Percentiles rank a stretch among this genome's conserved stretches.
Conservation (phyloP, 345 rosid genomes). For the Rhodamnia argentea region DNA sequence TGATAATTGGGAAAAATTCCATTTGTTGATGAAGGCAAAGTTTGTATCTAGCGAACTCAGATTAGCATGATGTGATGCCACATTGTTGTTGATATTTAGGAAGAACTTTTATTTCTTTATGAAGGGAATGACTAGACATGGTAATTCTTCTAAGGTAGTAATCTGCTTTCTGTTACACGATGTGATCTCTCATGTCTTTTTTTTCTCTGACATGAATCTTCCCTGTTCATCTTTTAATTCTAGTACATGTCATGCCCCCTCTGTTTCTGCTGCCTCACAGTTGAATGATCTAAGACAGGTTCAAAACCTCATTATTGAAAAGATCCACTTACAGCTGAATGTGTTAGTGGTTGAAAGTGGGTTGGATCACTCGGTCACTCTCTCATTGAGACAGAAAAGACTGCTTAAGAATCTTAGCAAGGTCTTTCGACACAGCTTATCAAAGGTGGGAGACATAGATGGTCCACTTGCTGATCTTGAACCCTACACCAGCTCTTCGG, state of each 20-base stretch:
- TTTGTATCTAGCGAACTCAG: neutral
- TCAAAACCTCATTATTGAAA: conserved; percentile 10
- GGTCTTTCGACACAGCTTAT: conserved; percentile 11
- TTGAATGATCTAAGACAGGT: conserved; percentile 1
- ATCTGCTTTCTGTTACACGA: neutral
- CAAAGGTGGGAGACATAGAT: conserved; percentile 35
- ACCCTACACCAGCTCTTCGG: conserved; percentile 16
- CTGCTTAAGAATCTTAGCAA: conserved; percentile 17
- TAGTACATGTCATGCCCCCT: neutral
- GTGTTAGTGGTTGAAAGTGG: conserved; percentile 15
- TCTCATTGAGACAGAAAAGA: conserved; percentile 21
- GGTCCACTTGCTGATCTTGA: conserved; percentile 37
- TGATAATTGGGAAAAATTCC: neutral
- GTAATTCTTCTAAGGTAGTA: neutral
- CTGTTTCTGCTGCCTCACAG: conserved; percentile 1
- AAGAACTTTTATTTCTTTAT: neutral
- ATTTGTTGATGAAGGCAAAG: neutral
- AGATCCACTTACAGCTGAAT: conserved; percentile 17
- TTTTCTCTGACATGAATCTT: neutral
- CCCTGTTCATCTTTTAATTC: neutral
- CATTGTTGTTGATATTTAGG: neutral
- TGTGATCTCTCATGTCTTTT: neutral
- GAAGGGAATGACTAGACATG: neutral
- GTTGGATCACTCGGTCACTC: conserved; percentile 10
- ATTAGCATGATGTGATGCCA: neutral